Base-by-base conservation (phyloP, 495 filamentous ascomycete species). In the Darksidea phi region DNA sequence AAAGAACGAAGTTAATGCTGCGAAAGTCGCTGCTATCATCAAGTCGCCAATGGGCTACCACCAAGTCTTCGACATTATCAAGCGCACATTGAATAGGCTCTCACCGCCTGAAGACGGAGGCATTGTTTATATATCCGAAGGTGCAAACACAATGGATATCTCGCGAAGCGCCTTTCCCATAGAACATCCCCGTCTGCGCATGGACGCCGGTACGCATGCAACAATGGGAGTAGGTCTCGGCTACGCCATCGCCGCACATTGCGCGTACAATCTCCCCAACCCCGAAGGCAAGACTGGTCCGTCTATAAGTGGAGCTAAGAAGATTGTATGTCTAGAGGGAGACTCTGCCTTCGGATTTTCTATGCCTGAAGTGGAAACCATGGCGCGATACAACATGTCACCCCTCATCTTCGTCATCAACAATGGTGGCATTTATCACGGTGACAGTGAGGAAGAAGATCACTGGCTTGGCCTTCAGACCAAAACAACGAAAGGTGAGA, bases 131-230 rank as follows among this genome's bases (percentile, higher is more conserved):
- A 73, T 86, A 54, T 85, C 82, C 3, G 84, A 87, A 72, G 84
- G 84, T 49, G 84, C 84, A 47, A 86, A 86, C 71, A 84, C 82
- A 17, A 86, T 86, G 84, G 82, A 85, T 63, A 86, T 86, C 48
- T 82, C 79, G 5, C 80, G 84, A n/a, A 78, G 77, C 25, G 77
- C 80, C 58, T 85, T 87, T 70, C 74, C 77, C 0, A 73, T 86
- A 15, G 71, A 80, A 15, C 73, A 82, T 48, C 84, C 84, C 4
- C 79, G 84, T 26, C 77, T 81, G 4, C 79, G 84, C 2, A 79
- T 86, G 32, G 84, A 86, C 59, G 84, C 84, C 10, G 84, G 84
- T 8, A 86, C 84, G 0, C 79, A 85, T 61, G 84, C 84, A 0
- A 86, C 84, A 1, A 87, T 87, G 84, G 84, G 84, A 13, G 80